A percentile compares a stretch with the other conserved stretches of the same genome.
These are phyloP conservation scores for Trametes punicea DNA, from an alignment of 768 basidiomycete species.

Conservation along the genomic window DNA sequence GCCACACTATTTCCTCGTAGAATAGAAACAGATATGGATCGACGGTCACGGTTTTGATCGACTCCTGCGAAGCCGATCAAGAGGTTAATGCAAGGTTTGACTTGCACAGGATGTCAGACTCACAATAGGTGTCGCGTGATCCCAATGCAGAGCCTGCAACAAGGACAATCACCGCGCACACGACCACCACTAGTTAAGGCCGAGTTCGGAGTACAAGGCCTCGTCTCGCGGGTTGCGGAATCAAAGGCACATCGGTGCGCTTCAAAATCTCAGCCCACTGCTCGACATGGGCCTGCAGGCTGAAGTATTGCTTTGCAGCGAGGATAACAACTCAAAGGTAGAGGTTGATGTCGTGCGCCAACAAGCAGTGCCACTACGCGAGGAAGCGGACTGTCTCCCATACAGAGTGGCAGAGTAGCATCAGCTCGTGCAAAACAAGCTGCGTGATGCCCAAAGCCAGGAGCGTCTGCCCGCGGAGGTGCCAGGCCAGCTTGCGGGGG, in stretches of 20 bases:
- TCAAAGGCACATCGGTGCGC: neutral
- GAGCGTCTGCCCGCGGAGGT: neutral
- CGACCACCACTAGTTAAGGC: neutral
- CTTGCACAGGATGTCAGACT: too few relatives aligned
- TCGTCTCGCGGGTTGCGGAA: neutral
- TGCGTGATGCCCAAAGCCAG: neutral
- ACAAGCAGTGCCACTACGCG: neutral
- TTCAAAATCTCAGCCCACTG: neutral
- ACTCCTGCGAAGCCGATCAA: too few relatives aligned
- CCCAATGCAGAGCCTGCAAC: too few relatives aligned
- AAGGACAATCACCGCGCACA: neutral
- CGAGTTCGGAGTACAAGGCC: neutral
- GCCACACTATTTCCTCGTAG: too few relatives aligned
- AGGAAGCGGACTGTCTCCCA: neutral
- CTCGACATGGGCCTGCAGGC: neutral
- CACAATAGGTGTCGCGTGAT: too few relatives aligned
- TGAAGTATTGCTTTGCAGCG: neutral
- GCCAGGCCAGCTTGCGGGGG: neutral
- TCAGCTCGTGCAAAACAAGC: neutral
- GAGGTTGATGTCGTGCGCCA: neutral
- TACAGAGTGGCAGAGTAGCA: neutral
- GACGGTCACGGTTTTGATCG: too few relatives aligned
- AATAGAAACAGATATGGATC: too few relatives aligned
- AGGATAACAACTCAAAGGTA: neutral
- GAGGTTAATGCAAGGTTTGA: too few relatives aligned